Evolutionary conservation across 208 protist genomes (phyloP).

Genomic region (Strigomonas culicis): DNA sequence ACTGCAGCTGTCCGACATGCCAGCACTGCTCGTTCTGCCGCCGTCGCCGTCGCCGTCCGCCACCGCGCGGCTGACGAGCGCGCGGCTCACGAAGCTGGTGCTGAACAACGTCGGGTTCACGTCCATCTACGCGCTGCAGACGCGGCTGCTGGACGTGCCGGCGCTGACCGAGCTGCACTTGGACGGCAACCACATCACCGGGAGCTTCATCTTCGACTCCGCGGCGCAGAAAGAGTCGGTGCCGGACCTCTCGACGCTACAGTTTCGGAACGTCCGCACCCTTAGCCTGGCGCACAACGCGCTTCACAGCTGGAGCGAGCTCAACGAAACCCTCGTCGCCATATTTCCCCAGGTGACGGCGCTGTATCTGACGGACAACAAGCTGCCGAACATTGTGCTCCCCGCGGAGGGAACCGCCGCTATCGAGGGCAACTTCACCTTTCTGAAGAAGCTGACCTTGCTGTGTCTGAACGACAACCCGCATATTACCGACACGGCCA

Average conservation of each 20-base stretch:
- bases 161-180: constrained; percentile 75
- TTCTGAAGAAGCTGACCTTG: constrained; percentile 45
- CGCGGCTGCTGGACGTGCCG: constrained; percentile 39
- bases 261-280: constrained; percentile 53
- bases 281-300: constrained; percentile 79
- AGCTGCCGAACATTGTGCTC: constrained; percentile 43
- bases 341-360: constrained; percentile 57
- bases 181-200: constrained; percentile 55
- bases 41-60: neutral
- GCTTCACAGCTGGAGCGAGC: constrained; percentile 57
- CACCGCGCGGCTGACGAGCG: constrained; percentile 27
- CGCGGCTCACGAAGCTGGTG: constrained; percentile 61
- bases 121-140: constrained; percentile 45
- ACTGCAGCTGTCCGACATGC: constrained; percentile 70
- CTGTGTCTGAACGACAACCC: constrained; percentile 79
- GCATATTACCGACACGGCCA: constrained; percentile 33
- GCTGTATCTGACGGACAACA: constrained; percentile 73
- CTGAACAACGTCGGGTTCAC: constrained; percentile 72
- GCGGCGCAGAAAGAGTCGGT: neutral
- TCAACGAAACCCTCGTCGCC: constrained; percentile 31
- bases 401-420: neutral
- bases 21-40: constrained; percentile 21
- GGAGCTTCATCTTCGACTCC: constrained; percentile 24
- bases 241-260: neutral
- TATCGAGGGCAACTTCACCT: constrained; percentile 8